Conservation (phyloP, 2,329 filamentous ascomycete genomes). For the Knufia petricola region DNA sequence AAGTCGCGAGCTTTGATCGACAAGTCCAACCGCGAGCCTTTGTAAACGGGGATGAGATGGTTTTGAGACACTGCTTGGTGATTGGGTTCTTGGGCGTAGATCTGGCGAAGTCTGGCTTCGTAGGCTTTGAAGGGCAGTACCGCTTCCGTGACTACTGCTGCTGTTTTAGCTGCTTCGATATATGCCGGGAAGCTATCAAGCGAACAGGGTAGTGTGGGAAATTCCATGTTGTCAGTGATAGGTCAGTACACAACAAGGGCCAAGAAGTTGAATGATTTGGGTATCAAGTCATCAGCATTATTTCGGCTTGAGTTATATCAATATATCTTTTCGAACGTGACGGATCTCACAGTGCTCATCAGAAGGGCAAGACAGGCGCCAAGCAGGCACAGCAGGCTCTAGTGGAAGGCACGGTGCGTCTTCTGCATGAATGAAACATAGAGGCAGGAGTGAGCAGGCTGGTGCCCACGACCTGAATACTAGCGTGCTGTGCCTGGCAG, state of each 20-base stretch:
- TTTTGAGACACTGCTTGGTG: slow-evolving; percentile 25
- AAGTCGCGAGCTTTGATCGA: slow-evolving; percentile 28
- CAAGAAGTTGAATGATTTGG: neutral
- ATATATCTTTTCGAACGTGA: too few species aligned
- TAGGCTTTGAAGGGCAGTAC: slow-evolving; percentile 30
- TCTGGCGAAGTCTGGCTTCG: slow-evolving; percentile 29
- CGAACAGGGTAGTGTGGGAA: slow-evolving; percentile 1
- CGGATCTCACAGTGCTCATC: too few species aligned
- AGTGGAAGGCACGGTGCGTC: too few species aligned
- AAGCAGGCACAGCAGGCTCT: too few species aligned
- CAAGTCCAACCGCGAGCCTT: slow-evolving; percentile 22
- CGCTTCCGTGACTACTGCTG: slow-evolving; percentile 25
- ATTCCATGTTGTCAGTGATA: neutral
- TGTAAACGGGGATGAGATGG: slow-evolving; percentile 29
- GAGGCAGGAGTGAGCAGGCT: too few species aligned
- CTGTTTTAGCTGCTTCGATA: slow-evolving; percentile 21
- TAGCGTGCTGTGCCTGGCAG: too few species aligned
- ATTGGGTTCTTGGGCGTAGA: slow-evolving; percentile 32
- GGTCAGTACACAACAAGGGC: neutral
- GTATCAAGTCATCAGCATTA: neutral
- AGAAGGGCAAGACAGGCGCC: too few species aligned
- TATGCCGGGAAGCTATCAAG: slow-evolving; percentile 13
- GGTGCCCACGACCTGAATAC: too few species aligned
- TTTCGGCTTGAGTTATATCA: too few species aligned
- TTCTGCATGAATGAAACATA: too few species aligned